Evolutionary conservation across 768 basidiomycete species (phyloP).

Genomic region (Auricularia sp.): DNA sequence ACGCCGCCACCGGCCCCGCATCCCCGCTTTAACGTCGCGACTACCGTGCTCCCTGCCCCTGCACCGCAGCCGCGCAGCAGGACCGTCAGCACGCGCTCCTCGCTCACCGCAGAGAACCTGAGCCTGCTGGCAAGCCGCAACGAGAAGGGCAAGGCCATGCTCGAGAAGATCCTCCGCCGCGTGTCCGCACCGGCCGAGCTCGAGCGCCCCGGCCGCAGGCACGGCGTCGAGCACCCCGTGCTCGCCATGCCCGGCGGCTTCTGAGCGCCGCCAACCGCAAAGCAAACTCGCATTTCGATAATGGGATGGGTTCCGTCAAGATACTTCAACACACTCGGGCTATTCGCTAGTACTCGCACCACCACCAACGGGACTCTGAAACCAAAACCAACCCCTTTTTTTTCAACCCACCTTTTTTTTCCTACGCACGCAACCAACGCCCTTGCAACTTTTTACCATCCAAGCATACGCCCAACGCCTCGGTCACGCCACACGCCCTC

Average conservation of each 20-base stretch:
- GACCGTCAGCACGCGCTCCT: constrained; percentile 13
- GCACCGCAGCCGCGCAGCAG: constrained; percentile 6
- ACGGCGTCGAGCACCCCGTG: constrained; percentile 31
- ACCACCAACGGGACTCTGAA: background rate
- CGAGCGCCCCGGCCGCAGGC: constrained; percentile 33
- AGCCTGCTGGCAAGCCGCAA: constrained; percentile 11
- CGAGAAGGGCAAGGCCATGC: constrained; percentile 24
- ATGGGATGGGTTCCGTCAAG: background rate
- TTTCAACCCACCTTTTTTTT: background rate
- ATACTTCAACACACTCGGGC: background rate
- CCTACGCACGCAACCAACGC: background rate
- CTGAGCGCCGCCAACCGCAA: constrained; percentile 18
- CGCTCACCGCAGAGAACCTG: constrained; percentile 10
- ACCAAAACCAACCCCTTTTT: background rate
- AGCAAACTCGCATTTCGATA: background rate
- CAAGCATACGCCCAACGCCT: background rate
- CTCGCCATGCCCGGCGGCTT: constrained; percentile 51
- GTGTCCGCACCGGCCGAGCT: constrained; percentile 58
- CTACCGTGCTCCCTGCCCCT: constrained; percentile 32
- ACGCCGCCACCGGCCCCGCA: constrained; percentile 56
- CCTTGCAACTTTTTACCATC: background rate
- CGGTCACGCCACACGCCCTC: background rate
- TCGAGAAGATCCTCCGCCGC: constrained; percentile 28
- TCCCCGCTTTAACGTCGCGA: constrained; percentile 36
- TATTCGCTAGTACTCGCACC: background rate